A percentile compares a stretch with the other conserved stretches of the same genome.
Evolutionary conservation across 305 asterid genomes (phyloP).

Genomic region (Fraxinus ornus): DNA sequence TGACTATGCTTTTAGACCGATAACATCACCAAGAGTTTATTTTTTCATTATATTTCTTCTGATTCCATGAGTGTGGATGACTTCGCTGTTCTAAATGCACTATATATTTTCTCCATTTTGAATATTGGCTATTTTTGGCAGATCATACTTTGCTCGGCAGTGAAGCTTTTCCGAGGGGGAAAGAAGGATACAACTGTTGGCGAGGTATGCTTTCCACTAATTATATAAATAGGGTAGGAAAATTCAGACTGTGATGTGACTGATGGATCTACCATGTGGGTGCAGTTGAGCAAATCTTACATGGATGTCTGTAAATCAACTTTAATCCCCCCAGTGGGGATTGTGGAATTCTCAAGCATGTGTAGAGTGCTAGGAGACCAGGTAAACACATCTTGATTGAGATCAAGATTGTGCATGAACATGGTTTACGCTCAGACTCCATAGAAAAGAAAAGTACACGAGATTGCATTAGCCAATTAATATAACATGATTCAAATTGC

Average conservation of each 20-base stretch:
- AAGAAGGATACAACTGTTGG: conserved; percentile 84
- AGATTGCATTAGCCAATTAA: conserved; percentile 14
- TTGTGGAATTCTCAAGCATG: conserved; percentile 77
- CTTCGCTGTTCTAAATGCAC: background rate
- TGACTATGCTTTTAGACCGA: background rate
- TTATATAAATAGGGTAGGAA: background rate
- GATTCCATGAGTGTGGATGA: background rate
- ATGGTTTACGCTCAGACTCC: background rate
- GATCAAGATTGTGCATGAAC: background rate
- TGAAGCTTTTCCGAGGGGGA: conserved; percentile 74
- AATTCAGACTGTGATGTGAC: background rate
- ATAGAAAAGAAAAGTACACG: background rate
- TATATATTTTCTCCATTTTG: background rate
- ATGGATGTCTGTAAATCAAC: conserved; percentile 76
- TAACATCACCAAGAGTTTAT: background rate
- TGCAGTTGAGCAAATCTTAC: conserved; percentile 76
- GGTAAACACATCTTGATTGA: conserved; percentile 39
- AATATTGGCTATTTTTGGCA: conserved; percentile 26
- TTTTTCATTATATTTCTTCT: background rate
- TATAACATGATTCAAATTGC: conserved; percentile 28
- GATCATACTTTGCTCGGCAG: conserved; percentile 94
- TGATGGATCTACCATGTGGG: conserved; percentile 16
- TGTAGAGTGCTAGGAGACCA: conserved; percentile 90
- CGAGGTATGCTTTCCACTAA: conserved; percentile 52
- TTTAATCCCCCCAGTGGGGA: conserved; percentile 72